phyloP scores from a whole-genome alignment of 345 rosid species.

The Clarkia xantiana region DNA sequence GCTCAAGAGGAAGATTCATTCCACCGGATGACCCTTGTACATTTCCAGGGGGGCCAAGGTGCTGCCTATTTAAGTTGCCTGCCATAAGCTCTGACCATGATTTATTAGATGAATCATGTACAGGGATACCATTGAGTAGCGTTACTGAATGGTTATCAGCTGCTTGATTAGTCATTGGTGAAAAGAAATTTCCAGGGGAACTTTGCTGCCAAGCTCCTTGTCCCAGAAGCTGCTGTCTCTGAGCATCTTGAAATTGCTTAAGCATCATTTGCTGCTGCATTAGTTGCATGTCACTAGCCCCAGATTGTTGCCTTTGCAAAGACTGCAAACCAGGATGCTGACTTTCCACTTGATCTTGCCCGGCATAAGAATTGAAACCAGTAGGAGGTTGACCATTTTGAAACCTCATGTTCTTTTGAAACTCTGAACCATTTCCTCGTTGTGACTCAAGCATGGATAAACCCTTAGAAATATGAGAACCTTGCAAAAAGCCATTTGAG shows the following conservation, averaged over 20 bases:
- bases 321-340: conserved; percentile 56
- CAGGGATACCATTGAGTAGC: conserved; percentile 48
- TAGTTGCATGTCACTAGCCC: conserved; percentile 59
- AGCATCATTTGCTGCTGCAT: conserved; percentile 58
- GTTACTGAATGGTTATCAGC: conserved; percentile 26
- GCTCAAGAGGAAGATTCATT: conserved; percentile 41
- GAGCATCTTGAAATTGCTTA: conserved; percentile 68
- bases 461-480: conserved; percentile 32
- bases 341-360: conserved; percentile 45
- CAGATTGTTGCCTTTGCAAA: conserved; percentile 57
- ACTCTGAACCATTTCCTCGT: conserved; percentile 30
- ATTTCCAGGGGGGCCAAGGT: conserved; percentile 24
- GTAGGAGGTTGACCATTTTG: conserved; percentile 53
- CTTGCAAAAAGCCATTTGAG: too few species aligned
- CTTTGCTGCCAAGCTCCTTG: conserved; percentile 39
- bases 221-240: conserved; percentile 54
- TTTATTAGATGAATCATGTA: conserved; percentile 43
- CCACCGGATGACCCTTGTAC: conserved; percentile 51
- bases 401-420: conserved; percentile 27
- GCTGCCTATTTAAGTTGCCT: conserved; percentile 46
- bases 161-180: conserved; percentile 30
- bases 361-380: conserved; percentile 54
- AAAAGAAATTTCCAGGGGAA: conserved; percentile 27
- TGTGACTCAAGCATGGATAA: conserved; percentile 33
- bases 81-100: conserved; percentile 46